Percentiles rank a stretch among this genome's conserved stretches.
Conservation (phyloP, 257 asterid species). For the Perilla frutescens region DNA sequence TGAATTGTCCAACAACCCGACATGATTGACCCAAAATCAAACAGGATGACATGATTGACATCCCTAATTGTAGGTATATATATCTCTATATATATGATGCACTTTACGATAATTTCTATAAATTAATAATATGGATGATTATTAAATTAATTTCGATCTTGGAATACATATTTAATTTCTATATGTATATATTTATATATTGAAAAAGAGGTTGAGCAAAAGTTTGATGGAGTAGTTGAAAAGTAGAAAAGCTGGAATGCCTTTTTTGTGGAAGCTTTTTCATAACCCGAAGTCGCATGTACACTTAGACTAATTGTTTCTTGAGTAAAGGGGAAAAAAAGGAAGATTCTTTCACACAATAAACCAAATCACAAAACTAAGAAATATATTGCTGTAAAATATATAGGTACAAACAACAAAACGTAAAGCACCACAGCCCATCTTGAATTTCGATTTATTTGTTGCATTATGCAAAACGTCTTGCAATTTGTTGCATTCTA, state of each 20-base stretch:
- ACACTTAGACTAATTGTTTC: conserved; percentile 22
- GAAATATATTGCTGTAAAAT: not conserved
- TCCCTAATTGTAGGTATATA: no score
- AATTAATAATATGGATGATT: not conserved
- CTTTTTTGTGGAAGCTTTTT: conserved; percentile 39
- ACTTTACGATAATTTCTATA: no score
- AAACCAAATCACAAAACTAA: conserved; percentile 42
- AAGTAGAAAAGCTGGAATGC: conserved; percentile 38
- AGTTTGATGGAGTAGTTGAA: conserved; percentile 46
- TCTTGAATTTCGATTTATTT: conserved; percentile 39
- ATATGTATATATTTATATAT: not conserved
- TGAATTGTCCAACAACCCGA: no score
- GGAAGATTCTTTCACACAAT: conserved; percentile 37
- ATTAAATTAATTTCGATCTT: not conserved
- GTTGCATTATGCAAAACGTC: conserved; percentile 40
- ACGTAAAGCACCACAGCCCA: conserved; percentile 22
- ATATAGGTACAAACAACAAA: conserved; percentile 21
- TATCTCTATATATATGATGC: no score
- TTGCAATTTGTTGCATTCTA: conserved; percentile 39
- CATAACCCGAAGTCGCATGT: conserved; percentile 38
- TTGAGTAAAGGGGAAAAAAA: conserved; percentile 17
- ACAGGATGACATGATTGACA: no score
- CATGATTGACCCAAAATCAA: no score
- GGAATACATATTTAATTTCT: not conserved
- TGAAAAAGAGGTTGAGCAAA: conserved; percentile 21